phyloP scores from a whole-genome alignment of 2,329 filamentous ascomycete species.

The Xylaria sp. region DNA sequence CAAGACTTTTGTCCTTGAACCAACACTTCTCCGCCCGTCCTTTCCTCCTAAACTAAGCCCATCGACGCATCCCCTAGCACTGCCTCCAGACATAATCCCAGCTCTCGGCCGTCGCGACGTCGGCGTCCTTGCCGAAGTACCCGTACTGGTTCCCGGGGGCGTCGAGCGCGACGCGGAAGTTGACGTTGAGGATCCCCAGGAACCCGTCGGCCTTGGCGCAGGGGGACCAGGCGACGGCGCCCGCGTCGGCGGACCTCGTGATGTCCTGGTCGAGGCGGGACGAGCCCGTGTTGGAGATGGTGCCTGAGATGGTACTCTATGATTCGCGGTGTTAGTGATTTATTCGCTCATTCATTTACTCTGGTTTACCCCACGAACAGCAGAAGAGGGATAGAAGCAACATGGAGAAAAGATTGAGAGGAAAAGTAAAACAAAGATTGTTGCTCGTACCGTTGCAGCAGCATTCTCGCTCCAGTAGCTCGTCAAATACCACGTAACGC shows the following conservation, averaged over 20 bases:
- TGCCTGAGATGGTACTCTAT: slow-evolving; percentile 48
- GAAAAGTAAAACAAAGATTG: neutral
- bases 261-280: slow-evolving; percentile 45
- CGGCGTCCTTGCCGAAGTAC: slow-evolving; percentile 51
- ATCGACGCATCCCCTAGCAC: slow-evolving; percentile 44
- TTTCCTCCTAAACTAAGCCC: neutral
- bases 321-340: slow-evolving; percentile 1
- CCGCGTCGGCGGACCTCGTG: slow-evolving; percentile 45
- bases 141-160: slow-evolving; percentile 48
- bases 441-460: slow-evolving; percentile 47
- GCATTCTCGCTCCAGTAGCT: slow-evolving; percentile 54
- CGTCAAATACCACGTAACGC: slow-evolving; percentile 51
- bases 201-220: slow-evolving; percentile 50
- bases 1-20: slow-evolving; percentile 5
- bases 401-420: slow-evolving; percentile 1
- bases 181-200: slow-evolving; percentile 55
- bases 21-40: neutral
- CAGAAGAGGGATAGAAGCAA: neutral
- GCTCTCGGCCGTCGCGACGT: slow-evolving; percentile 48
- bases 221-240: slow-evolving; percentile 50
- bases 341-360: neutral
- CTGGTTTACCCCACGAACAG: neutral
- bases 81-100: slow-evolving; percentile 53
- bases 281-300: slow-evolving; percentile 44
- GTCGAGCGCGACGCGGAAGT: slow-evolving; percentile 54